Base-by-base conservation (phyloP, 2,329 filamentous ascomycete species). In the Talaromyces funiculosus region DNA sequence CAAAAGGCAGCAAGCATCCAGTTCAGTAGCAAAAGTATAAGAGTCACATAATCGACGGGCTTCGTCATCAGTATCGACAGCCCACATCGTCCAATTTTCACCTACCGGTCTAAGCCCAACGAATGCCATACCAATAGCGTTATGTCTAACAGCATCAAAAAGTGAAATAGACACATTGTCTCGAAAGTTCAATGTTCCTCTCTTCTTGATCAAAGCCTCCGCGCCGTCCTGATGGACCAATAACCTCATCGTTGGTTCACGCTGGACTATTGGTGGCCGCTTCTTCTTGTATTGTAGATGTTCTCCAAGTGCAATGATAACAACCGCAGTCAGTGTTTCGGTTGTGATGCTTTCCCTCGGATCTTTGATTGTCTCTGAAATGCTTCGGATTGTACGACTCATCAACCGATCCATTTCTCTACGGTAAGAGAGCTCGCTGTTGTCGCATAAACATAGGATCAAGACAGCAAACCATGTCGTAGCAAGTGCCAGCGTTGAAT, bases 381-480 rank as follows among this genome's bases (percentile, higher is more conserved):
- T 43, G 12, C 26, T 31, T 20, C 33, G 43, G 9, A 61, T 57
- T 24, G 45, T 53, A 18, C 29, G 24, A 24, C 42, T 31, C 43
- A 61, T 51, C 22, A 51, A 31, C 12, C 26, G 42, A 24, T 18
- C 14, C 10, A 56, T 20, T 49, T 42, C 43, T 18, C 12, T 18
- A 9, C 31, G 16, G 35, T 38, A 55, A 4, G 3, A 35, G 5
- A n/a, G 2, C 4, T 10, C 10, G 24, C 14, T n/a, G 12, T 31
- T 56, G 22, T 43, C 18, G n/a, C 51, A 31, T 16, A 57, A 26
- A 14, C 42, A 29, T 24, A 62, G 24, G n/a, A 53, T 20, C 45
- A 62, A 43, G 18, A 54, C 45, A 29, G 40, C 51, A 29, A 62
- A 33, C 57, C 61, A 62, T 20, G 57, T 49, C 40, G 61, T 62